phyloP scores from a whole-genome alignment of 2,329 filamentous ascomycete species.

The Colletotrichum tabaci region DNA sequence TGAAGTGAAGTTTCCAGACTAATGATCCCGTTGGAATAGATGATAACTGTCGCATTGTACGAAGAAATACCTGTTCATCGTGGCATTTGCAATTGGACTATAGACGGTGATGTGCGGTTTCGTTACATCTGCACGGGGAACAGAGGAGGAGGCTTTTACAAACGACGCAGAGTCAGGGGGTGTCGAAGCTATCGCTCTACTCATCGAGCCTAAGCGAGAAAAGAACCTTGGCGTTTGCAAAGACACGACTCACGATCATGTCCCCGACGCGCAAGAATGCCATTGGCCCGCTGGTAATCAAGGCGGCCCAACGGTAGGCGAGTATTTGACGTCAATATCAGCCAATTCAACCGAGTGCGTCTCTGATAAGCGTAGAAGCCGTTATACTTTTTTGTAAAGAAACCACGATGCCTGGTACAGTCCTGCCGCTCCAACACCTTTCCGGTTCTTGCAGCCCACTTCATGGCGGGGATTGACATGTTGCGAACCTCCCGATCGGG shows the following conservation, averaged over 20 bases:
- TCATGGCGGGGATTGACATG: slow-evolving; percentile 51
- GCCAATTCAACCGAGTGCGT: background rate
- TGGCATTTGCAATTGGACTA: too few species aligned
- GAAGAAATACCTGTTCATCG: too few species aligned
- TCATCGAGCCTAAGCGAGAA: too few species aligned
- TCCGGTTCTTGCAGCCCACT: slow-evolving; percentile 26
- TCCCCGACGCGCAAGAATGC: background rate
- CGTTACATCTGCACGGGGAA: too few species aligned
- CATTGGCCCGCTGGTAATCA: background rate
- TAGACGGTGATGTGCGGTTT: too few species aligned
- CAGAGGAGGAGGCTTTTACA: too few species aligned
- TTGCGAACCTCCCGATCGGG: slow-evolving; percentile 45
- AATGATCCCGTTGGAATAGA: background rate
- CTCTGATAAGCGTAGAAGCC: background rate
- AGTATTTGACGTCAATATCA: background rate
- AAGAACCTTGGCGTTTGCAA: too few species aligned
- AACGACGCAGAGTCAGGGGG: too few species aligned
- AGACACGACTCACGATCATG: too few species aligned
- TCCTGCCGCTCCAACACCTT: background rate
- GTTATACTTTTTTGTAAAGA: slow-evolving; percentile 24
- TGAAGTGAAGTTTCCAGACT: background rate
- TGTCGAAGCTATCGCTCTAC: too few species aligned
- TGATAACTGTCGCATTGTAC: too few species aligned
- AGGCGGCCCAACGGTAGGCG: background rate
- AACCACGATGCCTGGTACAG: background rate